Evolutionary conservation across 768 basidiomycete species (phyloP), one percentile per base, ranked within the genome.

Genomic region (Amanita molliuscula): DNA sequence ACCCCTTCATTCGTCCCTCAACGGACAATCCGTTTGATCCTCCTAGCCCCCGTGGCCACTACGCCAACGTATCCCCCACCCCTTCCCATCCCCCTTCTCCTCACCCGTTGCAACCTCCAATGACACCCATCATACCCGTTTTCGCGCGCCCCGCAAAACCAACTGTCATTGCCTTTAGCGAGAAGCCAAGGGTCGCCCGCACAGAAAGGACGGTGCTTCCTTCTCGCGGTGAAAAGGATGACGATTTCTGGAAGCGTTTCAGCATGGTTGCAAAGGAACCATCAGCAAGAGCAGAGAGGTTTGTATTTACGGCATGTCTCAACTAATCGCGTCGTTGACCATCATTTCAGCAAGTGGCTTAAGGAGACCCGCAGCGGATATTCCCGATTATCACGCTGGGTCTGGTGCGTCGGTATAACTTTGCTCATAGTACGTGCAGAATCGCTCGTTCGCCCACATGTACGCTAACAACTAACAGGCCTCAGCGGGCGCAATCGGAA

Each of bases 221-320:
- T 1, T 70, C 70, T 35, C 75, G 84, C 40, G 84, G 86, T 2
- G 79, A 86, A 61, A 78, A 74, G 44, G 85, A 86, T 0, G 87
- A 90, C 58, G 84, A 89, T 58, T 90, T 91, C 66, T 91, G 88
- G 88, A 72, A 84, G 53, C 73, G 88, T 34, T 91, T 90, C 65
- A 86, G 83, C 53, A 88, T 89, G 71, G 80, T 90, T 54, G 87
- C 79, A 7, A 85, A 79, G 59, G 79, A 81, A 53, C 62, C 66
- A 3, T 43, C 58, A 6, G 54, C 61, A 8, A 59, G 71, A 59
- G 79, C 68, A 53, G 64, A 78, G 57, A 72, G 74, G 63, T 65
- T 69, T 66, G 74, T 72, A 47, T 16, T 56, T 54, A 26, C 48
- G 31, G 11, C n/a, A 37, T 42, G 48, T 45, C 36, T 42, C 23